These are phyloP conservation scores for Gryganskiella cystojenkinii DNA, from an alignment of 192 early-diverging fungal genomes.

Conservation along the genomic window DNA sequence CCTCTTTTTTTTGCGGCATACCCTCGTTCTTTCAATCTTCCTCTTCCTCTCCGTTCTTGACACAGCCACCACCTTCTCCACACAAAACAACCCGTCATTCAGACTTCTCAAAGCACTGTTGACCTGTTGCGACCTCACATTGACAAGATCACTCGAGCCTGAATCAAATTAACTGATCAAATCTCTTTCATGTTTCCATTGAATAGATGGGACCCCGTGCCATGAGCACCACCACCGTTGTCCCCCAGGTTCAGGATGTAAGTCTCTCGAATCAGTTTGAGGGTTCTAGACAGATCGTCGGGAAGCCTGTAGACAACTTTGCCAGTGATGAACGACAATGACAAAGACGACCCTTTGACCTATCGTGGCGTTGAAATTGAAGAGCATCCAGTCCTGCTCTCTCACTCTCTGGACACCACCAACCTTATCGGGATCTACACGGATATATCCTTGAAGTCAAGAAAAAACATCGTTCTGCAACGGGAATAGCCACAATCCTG, in stretches of 20 bases:
- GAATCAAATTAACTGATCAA: not conserved
- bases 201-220: conserved; percentile 51
- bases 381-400: no score
- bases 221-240: conserved; percentile 49
- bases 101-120: no score
- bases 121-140: no score
- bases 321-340: not conserved
- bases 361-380: no score
- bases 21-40: not conserved
- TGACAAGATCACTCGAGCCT: no score
- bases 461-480: not conserved
- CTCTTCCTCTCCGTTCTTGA: not conserved
- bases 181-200: not conserved
- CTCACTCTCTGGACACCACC: no score
- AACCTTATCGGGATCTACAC: no score
- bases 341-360: no score
- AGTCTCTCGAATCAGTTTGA: conserved; percentile 19
- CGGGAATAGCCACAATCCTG: not conserved
- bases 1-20: not conserved
- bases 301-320: not conserved
- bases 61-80: no score
- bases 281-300: not conserved
- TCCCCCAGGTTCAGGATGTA: conserved; percentile 50
- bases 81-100: no score
- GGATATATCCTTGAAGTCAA: not conserved